Evolutionary conservation across 306 rosid species (phyloP).

Genomic region (Rubus parviflorus): DNA sequence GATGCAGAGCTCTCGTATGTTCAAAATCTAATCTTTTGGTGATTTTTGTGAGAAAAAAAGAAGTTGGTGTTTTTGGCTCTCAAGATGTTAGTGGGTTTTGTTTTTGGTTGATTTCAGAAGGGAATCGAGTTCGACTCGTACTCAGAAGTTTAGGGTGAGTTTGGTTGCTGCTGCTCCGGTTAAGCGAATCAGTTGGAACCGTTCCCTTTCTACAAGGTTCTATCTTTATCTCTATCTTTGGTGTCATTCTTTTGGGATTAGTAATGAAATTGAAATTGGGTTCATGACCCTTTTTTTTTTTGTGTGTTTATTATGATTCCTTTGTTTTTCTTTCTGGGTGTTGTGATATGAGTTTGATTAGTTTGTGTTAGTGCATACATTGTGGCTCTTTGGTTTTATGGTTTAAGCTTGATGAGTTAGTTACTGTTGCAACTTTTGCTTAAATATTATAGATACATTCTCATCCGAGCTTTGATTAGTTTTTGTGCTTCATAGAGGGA

Average conservation of each 20-base stretch:
- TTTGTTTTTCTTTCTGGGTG: background rate
- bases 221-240: background rate
- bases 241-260: background rate
- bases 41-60: background rate
- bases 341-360: slow-evolving; percentile 8
- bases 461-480: slow-evolving; percentile 3
- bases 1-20: slow-evolving; percentile 37
- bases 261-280: background rate
- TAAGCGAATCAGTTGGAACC: slow-evolving; percentile 85
- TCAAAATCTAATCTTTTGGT: background rate
- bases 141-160: slow-evolving; percentile 42
- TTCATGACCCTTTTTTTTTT: background rate
- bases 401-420: slow-evolving; percentile 1
- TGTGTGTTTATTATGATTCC: background rate
- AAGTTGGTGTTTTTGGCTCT: background rate
- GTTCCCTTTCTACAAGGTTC: slow-evolving; percentile 85
- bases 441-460: background rate
- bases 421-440: background rate
- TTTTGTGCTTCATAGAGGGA: slow-evolving; percentile 60
- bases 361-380: background rate
- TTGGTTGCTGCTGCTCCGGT: slow-evolving; percentile 46
- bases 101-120: slow-evolving; percentile 33
- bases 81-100: background rate
- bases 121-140: slow-evolving; percentile 20
- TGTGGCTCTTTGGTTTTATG: background rate